Evolutionary conservation across 2,329 filamentous ascomycete genomes (phyloP).

Genomic region (Ceratocystis huliohia): DNA sequence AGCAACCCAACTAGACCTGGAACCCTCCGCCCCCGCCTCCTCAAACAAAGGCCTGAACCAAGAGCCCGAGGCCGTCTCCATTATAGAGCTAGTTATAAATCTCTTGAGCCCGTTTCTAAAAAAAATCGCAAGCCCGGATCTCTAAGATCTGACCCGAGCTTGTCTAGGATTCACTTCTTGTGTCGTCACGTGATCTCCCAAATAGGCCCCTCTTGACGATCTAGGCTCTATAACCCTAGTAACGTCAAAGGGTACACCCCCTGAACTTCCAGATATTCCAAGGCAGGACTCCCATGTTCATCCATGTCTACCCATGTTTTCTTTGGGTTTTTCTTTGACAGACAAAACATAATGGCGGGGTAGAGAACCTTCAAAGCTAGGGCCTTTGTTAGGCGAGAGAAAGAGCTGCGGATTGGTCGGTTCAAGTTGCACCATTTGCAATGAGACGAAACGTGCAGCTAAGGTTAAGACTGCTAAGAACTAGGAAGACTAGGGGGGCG

Average conservation of each 20-base stretch:
- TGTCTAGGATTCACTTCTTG: background rate
- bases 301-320: background rate
- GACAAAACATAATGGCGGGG: conserved; percentile 9
- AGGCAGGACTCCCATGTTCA: background rate
- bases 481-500: background rate
- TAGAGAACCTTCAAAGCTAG: conserved; percentile 3
- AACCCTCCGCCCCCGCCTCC: background rate
- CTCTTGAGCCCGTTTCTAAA: background rate
- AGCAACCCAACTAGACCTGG: background rate
- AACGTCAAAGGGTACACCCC: background rate
- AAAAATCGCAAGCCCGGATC: background rate
- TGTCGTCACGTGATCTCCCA: background rate
- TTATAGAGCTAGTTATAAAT: background rate
- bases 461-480: background rate
- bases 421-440: conserved; percentile 9
- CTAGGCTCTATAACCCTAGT: conserved; percentile 8
- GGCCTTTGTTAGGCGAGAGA: conserved; percentile 9
- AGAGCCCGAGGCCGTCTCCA: background rate
- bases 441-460: conserved; percentile 11
- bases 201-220: background rate
- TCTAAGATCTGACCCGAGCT: background rate
- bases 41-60: background rate
- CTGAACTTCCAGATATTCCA: background rate
- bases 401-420: conserved; percentile 9
- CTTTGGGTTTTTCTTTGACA: conserved; percentile 1